Percentiles rank a stretch among this genome's conserved stretches.
Conservation (phyloP, 2,329 filamentous ascomycete genomes). For the Fusarium dimerum region DNA sequence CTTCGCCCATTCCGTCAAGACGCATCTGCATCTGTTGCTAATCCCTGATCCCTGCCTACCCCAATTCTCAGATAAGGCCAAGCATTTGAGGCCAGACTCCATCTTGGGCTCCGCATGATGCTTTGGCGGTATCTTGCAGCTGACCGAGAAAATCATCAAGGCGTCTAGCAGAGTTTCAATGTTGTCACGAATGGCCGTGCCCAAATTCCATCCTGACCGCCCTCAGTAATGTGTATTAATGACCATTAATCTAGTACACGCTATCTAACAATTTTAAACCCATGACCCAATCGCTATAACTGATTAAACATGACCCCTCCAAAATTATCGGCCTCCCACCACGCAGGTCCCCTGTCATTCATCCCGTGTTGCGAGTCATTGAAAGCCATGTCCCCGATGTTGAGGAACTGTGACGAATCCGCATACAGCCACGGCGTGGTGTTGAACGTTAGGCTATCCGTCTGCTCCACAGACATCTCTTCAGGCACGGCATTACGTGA, state of each 20-base stretch:
- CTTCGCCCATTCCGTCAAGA: neutral
- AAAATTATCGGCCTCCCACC: slow-evolving; percentile 44
- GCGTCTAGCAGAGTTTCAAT: too few species aligned
- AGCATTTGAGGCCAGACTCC: too few species aligned
- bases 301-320: slow-evolving; percentile 42
- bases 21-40: neutral
- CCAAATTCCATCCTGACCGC: too few species aligned
- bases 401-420: slow-evolving; percentile 41
- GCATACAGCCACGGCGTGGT: slow-evolving; percentile 47
- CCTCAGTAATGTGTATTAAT: too few species aligned
- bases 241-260: neutral
- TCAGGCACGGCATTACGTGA: slow-evolving; percentile 28
- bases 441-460: slow-evolving; percentile 41
- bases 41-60: neutral
- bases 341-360: slow-evolving; percentile 32
- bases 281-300: slow-evolving; percentile 27
- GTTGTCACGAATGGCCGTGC: too few species aligned
- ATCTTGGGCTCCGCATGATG: too few species aligned
- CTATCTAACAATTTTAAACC: neutral
- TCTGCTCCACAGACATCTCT: slow-evolving; percentile 33
- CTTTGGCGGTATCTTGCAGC: too few species aligned
- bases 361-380: slow-evolving; percentile 30
- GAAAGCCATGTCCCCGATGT: slow-evolving; percentile 38
- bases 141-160: too few species aligned
- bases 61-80: neutral